These are phyloP conservation scores for Hirschioporus abietinus DNA, from an alignment of 768 basidiomycete genomes.

Conservation along the genomic window DNA sequence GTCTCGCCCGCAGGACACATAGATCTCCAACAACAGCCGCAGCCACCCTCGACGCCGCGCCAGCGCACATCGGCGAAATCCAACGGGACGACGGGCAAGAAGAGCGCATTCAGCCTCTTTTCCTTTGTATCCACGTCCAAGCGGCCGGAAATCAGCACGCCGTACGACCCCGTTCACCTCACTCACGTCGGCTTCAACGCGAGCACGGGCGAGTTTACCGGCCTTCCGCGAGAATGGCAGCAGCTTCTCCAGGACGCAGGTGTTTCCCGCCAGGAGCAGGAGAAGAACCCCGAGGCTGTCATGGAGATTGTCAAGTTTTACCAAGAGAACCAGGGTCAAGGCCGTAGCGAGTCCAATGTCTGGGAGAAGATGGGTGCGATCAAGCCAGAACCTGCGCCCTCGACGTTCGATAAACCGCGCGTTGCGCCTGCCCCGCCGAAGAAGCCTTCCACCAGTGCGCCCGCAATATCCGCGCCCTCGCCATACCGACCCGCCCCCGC, in stretches of 20 bases:
- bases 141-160: constrained; percentile 90
- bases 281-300: constrained; percentile 95
- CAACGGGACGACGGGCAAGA: constrained; percentile 42
- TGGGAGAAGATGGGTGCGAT: constrained; percentile 83
- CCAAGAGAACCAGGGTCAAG: constrained; percentile 70
- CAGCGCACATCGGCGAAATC: constrained; percentile 6
- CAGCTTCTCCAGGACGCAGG: constrained; percentile 93
- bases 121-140: constrained; percentile 72
- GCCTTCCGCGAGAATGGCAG: constrained; percentile 98
- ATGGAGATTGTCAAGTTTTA: constrained; percentile 99
- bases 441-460: constrained; percentile 20
- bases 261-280: constrained; percentile 90
- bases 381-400: constrained; percentile 17
- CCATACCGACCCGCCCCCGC: constrained; percentile 75
- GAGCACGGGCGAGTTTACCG: constrained; percentile 96
- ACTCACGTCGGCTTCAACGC: constrained; percentile 99
- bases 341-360: constrained; percentile 38
- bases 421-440: constrained; percentile 15
- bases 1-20: constrained; percentile 20
- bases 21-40: constrained; percentile 8
- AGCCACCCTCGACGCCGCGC: constrained; percentile 9
- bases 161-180: constrained; percentile 98
- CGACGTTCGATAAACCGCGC: constrained; percentile 5
- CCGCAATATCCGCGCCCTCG: constrained; percentile 35
- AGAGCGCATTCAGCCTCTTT: constrained; percentile 60